Evolutionary conservation across 1,139 yeast species (phyloP), one percentile per base, ranked within the genome.

Genomic region (Hyphopichia buzzinii): DNA sequence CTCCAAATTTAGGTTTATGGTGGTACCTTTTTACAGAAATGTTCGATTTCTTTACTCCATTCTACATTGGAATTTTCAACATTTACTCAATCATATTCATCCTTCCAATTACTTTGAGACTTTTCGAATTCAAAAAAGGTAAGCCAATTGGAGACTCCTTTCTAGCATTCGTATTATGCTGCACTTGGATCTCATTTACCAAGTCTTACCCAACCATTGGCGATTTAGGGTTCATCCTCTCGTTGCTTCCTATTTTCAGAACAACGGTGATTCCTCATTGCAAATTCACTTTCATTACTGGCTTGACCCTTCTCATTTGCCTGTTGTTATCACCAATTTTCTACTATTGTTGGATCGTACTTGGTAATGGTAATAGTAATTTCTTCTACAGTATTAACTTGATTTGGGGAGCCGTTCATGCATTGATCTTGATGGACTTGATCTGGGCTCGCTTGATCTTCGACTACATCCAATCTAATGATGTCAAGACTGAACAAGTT

Each of bases 21-120:
- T 92, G 99, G 99, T 92, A 92, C 64, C 80, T 90, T 49, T 92
- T 92, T 67, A 84, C 94, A 21, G 98, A 92, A 57, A 86, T 92
- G 81, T 92, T 92, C 63, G 94, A 84, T 38, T 86, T 81, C 53
- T 92, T 92, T 69, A 75, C 84, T 21, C 81, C 88, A 13, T 89
- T 92, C 55, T 92, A 86, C 65, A 66, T 83, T 29, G 82, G 89
- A 8, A 82, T 89, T 19, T 94, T 90, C 74, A 92, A 89, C 53
- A 52, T 90, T 32, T 88, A 81, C 59, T 63, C 81, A n/a, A 65
- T 78, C 22, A 63, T 83, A 2, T 86, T 86, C 55, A 70, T 84
- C 3, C 42, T 84, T 1, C 97, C 97, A 8, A 53, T 92, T 16
- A 75, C 96, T 0, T 53, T 88, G 11, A 70, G 96, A 47, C 77